phyloP scores from a whole-genome alignment of 805 yeast species.

The Sungouiozyma intestinalis region DNA sequence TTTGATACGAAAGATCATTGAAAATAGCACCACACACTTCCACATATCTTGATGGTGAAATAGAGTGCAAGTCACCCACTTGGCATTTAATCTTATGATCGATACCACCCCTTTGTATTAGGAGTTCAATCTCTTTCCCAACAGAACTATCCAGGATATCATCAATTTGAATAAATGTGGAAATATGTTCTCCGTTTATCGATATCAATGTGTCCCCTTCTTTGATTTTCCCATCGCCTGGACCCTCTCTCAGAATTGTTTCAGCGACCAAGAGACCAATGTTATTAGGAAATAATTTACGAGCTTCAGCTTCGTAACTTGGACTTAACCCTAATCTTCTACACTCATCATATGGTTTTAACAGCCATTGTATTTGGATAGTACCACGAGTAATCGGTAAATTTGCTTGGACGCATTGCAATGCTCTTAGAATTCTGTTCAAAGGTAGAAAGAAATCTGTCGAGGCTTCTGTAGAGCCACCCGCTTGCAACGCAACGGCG shows the following conservation, averaged over 20 bases:
- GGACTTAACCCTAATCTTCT: constrained; percentile 71
- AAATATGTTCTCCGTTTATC: constrained; percentile 52
- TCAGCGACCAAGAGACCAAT: constrained; percentile 81
- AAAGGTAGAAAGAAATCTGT: constrained; percentile 89
- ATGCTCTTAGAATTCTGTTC: constrained; percentile 71
- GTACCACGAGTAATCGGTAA: constrained; percentile 75
- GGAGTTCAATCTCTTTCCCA: constrained; percentile 44
- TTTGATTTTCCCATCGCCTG: constrained; percentile 58
- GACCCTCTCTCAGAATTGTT: constrained; percentile 74
- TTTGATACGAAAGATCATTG: constrained; percentile 76
- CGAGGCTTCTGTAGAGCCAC: constrained; percentile 84
- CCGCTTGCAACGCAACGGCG: constrained; percentile 90
- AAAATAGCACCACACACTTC: constrained; percentile 82
- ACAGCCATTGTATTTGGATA: constrained; percentile 79
- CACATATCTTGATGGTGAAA: constrained; percentile 74
- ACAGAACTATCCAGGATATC: constrained; percentile 67
- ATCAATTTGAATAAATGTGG: constrained; percentile 72
- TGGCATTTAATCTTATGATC: constrained; percentile 38
- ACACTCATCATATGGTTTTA: constrained; percentile 86
- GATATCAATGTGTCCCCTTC: constrained; percentile 83
- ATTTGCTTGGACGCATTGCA: constrained; percentile 54
- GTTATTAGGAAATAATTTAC: constrained; percentile 57
- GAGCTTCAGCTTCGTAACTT: constrained; percentile 60
- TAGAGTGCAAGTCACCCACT: constrained; percentile 68
- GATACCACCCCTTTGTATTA: constrained; percentile 67